phyloP scores from a whole-genome alignment of 1,139 yeast species.

The Hansenula sp. region DNA sequence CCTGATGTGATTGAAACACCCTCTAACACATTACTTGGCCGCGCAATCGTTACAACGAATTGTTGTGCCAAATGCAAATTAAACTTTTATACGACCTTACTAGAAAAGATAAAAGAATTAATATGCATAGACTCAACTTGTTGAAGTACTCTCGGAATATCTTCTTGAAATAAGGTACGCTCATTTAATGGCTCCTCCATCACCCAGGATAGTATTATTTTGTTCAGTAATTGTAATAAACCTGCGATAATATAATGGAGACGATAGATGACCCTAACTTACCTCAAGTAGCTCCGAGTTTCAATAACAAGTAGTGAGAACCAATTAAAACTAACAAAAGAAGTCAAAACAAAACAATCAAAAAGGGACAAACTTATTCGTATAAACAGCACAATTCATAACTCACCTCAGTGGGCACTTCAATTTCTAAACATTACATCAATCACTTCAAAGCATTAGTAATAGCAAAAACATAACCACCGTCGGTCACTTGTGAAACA shows the following conservation, averaged over 20 bases:
- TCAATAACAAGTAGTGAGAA: background rate
- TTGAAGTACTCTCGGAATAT: background rate
- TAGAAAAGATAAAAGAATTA: too few species aligned
- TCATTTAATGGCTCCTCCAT: background rate
- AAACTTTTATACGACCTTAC: too few species aligned
- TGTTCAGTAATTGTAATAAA: background rate
- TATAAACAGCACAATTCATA: background rate
- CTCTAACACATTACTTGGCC: too few species aligned
- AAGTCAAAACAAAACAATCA: background rate
- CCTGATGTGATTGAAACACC: too few species aligned
- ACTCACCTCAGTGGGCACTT: too few species aligned
- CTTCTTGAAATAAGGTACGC: background rate
- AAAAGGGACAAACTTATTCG: background rate
- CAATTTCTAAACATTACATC: background rate
- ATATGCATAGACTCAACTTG: too few species aligned
- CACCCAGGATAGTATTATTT: too few species aligned
- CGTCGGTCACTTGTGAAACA: constrained; percentile 9
- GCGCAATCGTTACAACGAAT: too few species aligned
- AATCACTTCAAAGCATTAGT: background rate
- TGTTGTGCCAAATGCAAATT: too few species aligned
- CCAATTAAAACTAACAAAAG: background rate
- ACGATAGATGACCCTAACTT: background rate
- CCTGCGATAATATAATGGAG: background rate
- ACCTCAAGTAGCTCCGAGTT: background rate
- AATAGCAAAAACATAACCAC: constrained; percentile 4